Base-by-base conservation (phyloP, 1,139 yeast genomes). In the Magnusiomyces paraingens region DNA sequence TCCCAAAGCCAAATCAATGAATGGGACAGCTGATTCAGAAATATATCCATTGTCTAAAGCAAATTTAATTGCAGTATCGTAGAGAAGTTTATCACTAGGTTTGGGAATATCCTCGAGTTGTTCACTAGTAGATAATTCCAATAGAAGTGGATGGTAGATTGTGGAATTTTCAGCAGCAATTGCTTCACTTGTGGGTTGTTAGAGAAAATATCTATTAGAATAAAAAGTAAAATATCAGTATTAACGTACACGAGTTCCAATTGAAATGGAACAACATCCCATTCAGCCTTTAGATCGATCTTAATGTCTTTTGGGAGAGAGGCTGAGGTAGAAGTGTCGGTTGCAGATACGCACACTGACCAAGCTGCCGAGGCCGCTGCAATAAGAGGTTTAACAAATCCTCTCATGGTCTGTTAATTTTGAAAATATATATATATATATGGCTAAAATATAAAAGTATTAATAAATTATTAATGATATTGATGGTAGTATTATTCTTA, bases 1-100 rank as follows among this genome's bases (percentile, higher is more conserved):
- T 0, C 80, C 80, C 47, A 83, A 62, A 47, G 80, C 72, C 53
- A 82, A 72, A 56, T 81, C 77, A n/a, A 79, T 71, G 42, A 81
- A 68, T 1, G 74, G 62, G 32, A 62, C 64, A 32, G 65, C 59
- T 6, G 56, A 53, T 12, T 53, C 49, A 14, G 56, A 21, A 10
- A 69, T 29, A 42, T 62, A 62, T 1, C 58, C 68, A 3, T 56
- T 48, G 5, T 65, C 64, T 0, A 67, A 59, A 5, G 77, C 65
- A 15, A 69, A 62, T 0, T 65, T 63, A 4, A 74, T 56, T 1
- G 81, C 73, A 4, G 49, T 18, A n/a, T 69, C 61, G 61, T 77
- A 78, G 2, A 74, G 62, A 17, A 71, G 68, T 51, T 70, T 56
- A 56, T 81, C 82, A 2, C 74, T 61, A 0, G 62, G 66, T 3